Evolutionary conservation across 2,329 filamentous ascomycete species (phyloP), one percentile per base, ranked within the genome.

Genomic region (Didymella lethalis): DNA sequence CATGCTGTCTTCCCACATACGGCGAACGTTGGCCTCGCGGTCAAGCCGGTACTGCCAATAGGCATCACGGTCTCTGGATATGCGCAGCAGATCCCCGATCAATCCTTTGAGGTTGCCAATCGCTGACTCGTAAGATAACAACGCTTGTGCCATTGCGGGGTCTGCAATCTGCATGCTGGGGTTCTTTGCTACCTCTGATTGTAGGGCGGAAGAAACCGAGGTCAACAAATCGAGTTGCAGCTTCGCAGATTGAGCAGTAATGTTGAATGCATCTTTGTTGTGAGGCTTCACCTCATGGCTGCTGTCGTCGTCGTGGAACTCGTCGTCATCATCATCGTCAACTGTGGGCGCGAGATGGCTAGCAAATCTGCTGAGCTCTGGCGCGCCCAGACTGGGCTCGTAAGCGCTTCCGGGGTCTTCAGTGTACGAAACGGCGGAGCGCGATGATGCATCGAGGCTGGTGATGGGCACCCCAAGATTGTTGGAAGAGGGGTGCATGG

Each of bases 1-100:
- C 95, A 99, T 76, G 78, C 93, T 98, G 71, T 99, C 95, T 78
- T 99, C 95, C 95, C 95, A 99, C 87, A 99, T 91, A 59, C 91
- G 89, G 36, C 95, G 88, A 79, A 98, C 90, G 74, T 97, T 92
- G 43, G 89, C 89, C 79, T 99, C 95, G 53, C 93, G 89, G 67
- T 97, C 93, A 40, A 99, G 83, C 14, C 93, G 89, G 74, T 96
- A 96, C 76, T 98, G 94, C 95, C 95, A 99, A 75, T 96, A 97
- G 0, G 92, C 88, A 77, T 99, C 95, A 50, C 96, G 90, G 73
- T 99, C 95, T 69, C 91, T 89, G 8, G 93, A 94, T 70, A 99
- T 98, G 49, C 93, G 92, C 46, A 97, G 82, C 8, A 99, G 83
- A 74, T 97, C 93, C 20, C 91, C 89, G 57, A 98, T 85, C 8